These are phyloP conservation scores for Theileria luwenshuni DNA, from an alignment of 169 alveolate species.

Conservation along the genomic window DNA sequence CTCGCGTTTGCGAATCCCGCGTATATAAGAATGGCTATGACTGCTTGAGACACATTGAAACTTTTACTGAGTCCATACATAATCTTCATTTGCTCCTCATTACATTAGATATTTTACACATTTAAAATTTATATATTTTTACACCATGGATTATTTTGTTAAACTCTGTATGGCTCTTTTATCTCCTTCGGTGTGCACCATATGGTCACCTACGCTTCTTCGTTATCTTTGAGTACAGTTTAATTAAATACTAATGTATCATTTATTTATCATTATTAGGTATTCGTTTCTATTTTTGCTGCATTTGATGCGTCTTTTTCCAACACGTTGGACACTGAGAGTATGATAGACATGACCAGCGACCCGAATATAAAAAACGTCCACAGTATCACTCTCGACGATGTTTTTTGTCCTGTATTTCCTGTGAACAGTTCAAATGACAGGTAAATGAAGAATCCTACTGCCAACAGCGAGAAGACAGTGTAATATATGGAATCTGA, in stretches of 20 bases:
- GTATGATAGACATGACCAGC: slow-evolving; percentile 37
- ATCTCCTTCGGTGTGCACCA: slow-evolving; percentile 28
- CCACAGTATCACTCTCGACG: slow-evolving; percentile 48
- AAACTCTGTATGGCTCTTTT: background rate
- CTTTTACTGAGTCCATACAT: background rate
- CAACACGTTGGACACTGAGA: slow-evolving; percentile 35
- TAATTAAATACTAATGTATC: background rate
- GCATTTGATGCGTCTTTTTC: slow-evolving; percentile 21
- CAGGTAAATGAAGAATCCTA: slow-evolving; percentile 66
- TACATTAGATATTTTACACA: slow-evolving; percentile 18
- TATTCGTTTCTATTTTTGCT: background rate
- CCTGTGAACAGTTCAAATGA: slow-evolving; percentile 67
- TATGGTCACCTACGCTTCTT: slow-evolving; percentile 29
- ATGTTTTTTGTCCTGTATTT: slow-evolving; percentile 5
- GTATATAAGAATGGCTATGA: slow-evolving; percentile 8
- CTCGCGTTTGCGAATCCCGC: slow-evolving; percentile 64
- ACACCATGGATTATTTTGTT: background rate
- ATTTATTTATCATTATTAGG: background rate
- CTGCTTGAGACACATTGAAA: slow-evolving; percentile 1
- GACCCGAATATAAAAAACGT: slow-evolving; percentile 49
- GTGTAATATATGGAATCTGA: slow-evolving; percentile 11
- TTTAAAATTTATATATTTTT: slow-evolving; percentile 3
- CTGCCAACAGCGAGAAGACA: slow-evolving; percentile 53
- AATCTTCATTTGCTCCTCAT: slow-evolving; percentile 22
- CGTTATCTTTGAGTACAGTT: too few species aligned